Conservation (phyloP, 192 early-diverging fungal species). For the Globomyces pollinis-pini region DNA sequence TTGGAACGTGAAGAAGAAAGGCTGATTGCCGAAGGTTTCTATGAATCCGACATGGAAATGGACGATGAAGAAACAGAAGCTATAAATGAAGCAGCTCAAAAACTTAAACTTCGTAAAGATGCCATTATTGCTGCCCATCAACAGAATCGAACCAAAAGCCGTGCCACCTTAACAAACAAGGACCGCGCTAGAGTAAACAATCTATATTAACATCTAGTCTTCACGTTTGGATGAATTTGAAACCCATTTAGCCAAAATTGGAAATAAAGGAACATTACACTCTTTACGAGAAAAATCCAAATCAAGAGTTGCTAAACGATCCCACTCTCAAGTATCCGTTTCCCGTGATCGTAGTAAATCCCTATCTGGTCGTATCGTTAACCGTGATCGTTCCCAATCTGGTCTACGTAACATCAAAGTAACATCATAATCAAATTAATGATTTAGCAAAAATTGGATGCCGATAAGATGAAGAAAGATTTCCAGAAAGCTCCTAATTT, state of each 20-base stretch:
- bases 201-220: constrained; percentile 8
- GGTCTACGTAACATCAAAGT: constrained; percentile 63
- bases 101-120: constrained; percentile 79
- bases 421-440: neutral
- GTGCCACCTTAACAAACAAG: constrained; percentile 62
- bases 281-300: constrained; percentile 7
- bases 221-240: constrained; percentile 42
- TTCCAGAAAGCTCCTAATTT: constrained; percentile 67
- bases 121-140: constrained; percentile 69
- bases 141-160: constrained; percentile 71
- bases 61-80: constrained; percentile 74
- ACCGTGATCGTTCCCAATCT: constrained; percentile 61
- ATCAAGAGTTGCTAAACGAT: constrained; percentile 4
- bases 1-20: constrained; percentile 96
- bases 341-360: constrained; percentile 28
- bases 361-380: constrained; percentile 28
- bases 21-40: constrained; percentile 88
- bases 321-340: constrained; percentile 15
- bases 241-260: constrained; percentile 49
- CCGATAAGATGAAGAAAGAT: constrained; percentile 70
- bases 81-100: constrained; percentile 66
- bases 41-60: constrained; percentile 61
- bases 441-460: constrained; percentile 51
- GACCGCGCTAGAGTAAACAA: constrained; percentile 29
- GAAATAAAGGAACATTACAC: constrained; percentile 14